Evolutionary conservation across 805 yeast genomes (phyloP), one percentile per base, ranked within the genome.

Genomic region (Candida vaughaniae): DNA sequence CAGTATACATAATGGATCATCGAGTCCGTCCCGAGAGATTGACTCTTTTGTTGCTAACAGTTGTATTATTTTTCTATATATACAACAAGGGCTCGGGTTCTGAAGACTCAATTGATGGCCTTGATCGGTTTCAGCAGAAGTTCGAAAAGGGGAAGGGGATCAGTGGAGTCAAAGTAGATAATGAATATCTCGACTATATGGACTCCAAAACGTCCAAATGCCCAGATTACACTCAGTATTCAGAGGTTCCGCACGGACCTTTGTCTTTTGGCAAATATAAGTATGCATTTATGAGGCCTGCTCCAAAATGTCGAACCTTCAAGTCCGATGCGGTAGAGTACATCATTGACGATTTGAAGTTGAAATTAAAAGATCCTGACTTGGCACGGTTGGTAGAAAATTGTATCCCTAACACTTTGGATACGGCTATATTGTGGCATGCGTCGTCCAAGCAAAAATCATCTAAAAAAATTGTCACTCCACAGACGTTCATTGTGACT

Each of bases 371-470:
- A 23, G 82, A 81, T 53, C 73, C 73, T 0, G 96, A 88, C 55
- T 59, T 89, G 35, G 84, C 83, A 3, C 63, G 91, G 34, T 58
- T 88, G 39, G 73, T 88, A 48, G 95, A 88, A 52, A 88, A 88
- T 55, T 72, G 91, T 29, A 71, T 87, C 40, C 96, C 96, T 5
- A 88, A 88, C 55, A 88, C 96, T 0, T 62, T 88, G 36, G 96
- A 88, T 52, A 88, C 96, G 1, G 87, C 96, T 0, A 77, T 88
- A 32, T 65, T 85, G 36, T 88, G 88, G 86, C 87, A 82, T 56
- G 12, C 17, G 3, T 12, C 38, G 3, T 6, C 52, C 3, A 47
- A 56, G 12, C 26, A 33, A 37, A 19, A 33, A 5, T 26, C 6
- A n/a, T 19, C 32, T 16, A 27, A 16, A 19, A 4, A 10, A 11